These are phyloP conservation scores for Trichophyton benhamiae DNA, from an alignment of 2,329 filamentous ascomycete genomes.

Conservation along the genomic window DNA sequence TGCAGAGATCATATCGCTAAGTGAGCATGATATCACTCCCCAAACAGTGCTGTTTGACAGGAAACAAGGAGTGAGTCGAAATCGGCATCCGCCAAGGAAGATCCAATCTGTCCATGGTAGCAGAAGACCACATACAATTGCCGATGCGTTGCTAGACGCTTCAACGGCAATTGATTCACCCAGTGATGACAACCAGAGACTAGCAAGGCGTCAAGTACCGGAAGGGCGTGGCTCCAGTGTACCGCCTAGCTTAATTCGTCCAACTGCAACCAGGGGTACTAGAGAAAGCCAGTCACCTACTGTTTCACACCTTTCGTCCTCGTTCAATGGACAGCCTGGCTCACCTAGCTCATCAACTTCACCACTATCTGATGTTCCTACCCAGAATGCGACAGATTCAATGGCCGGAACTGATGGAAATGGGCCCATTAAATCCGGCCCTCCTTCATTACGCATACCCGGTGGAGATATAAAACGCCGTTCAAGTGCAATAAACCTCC, in stretches of 20 bases:
- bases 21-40: constrained; percentile 62
- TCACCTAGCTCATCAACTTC: constrained; percentile 26
- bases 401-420: constrained; percentile 15
- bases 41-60: constrained; percentile 92
- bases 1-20: constrained; percentile 61
- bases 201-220: constrained; percentile 30
- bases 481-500: constrained; percentile 47
- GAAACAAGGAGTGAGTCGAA: constrained; percentile 39
- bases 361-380: constrained; percentile 17
- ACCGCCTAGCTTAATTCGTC: constrained; percentile 16
- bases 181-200: constrained; percentile 38
- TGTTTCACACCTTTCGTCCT: constrained; percentile 26
- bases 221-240: constrained; percentile 23
- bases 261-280: not conserved
- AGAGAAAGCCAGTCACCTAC: not conserved
- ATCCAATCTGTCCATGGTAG: constrained; percentile 23
- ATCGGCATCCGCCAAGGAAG: constrained; percentile 17
- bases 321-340: constrained; percentile 22
- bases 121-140: constrained; percentile 59
- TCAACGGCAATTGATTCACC: constrained; percentile 70
- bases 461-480: constrained; percentile 27
- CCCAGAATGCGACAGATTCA: constrained; percentile 21
- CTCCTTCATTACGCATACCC: constrained; percentile 15
- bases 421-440: constrained; percentile 16
- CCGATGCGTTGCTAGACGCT: constrained; percentile 81